Percentiles rank a stretch among this genome's conserved stretches.
Conservation (phyloP, 2,329 filamentous ascomycete species). For the Colletotrichum viniferum region DNA sequence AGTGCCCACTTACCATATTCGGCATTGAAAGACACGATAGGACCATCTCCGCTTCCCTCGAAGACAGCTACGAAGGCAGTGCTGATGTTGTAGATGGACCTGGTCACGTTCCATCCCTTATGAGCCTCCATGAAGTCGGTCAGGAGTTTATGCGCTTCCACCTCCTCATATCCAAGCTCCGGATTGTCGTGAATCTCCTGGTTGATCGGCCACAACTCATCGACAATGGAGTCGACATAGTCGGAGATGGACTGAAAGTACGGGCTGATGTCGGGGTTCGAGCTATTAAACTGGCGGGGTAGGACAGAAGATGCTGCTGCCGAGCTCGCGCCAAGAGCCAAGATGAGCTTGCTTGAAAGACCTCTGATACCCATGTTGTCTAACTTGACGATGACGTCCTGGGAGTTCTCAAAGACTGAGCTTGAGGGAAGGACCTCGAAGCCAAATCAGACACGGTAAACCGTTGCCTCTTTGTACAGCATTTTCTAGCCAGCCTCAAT, state of each 20-base stretch:
- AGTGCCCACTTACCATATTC: constrained; percentile 33
- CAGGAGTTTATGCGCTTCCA: constrained; percentile 44
- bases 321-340: background rate
- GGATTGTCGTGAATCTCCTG: constrained; percentile 49
- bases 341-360: background rate
- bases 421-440: background rate
- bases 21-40: constrained; percentile 46
- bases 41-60: constrained; percentile 38
- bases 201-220: constrained; percentile 39
- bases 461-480: background rate
- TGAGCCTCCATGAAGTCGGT: constrained; percentile 39
- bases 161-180: constrained; percentile 46
- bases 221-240: constrained; percentile 20
- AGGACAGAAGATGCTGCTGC: background rate
- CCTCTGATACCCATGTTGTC: background rate
- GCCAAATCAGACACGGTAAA: background rate
- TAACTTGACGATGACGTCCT: background rate
- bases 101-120: constrained; percentile 42
- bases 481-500: background rate
- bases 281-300: background rate
- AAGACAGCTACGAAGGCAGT: constrained; percentile 49
- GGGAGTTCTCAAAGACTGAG: background rate
- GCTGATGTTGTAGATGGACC: constrained; percentile 42
- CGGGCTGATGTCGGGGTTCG: background rate
- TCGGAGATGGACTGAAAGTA: constrained; percentile 18